Evolutionary conservation across 2,329 filamentous ascomycete species (phyloP).

Genomic region (Aspergillus udagawae): DNA sequence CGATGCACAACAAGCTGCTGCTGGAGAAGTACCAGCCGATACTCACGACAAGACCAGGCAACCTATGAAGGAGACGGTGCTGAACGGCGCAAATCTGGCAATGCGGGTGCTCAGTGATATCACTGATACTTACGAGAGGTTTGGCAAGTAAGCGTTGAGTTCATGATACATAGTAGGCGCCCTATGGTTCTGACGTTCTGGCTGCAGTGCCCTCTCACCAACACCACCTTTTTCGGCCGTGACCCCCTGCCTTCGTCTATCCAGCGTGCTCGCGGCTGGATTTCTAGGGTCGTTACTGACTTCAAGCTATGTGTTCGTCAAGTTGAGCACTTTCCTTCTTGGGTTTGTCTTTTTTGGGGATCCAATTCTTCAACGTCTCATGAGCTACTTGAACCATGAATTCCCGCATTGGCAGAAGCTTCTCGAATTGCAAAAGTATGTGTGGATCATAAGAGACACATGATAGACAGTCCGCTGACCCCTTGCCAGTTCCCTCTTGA

Average conservation of each 20-base stretch:
- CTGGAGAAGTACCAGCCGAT: conserved; percentile 48
- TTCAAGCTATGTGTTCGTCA: conserved; percentile 59
- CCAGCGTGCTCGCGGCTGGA: conserved; percentile 50
- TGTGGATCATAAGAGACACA: not conserved
- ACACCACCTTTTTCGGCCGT: conserved; percentile 58
- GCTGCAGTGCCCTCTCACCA: conserved; percentile 54
- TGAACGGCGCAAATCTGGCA: conserved; percentile 68
- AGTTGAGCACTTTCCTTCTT: conserved; percentile 61
- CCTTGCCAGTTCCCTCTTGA: conserved; percentile 59
- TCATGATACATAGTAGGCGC: not conserved
- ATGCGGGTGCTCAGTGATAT: conserved; percentile 64
- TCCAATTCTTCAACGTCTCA: conserved; percentile 60
- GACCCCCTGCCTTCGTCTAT: conserved; percentile 53
- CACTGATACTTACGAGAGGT: conserved; percentile 60
- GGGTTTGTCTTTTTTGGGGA: conserved; percentile 79
- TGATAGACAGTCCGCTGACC: conserved; percentile 11
- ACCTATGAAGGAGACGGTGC: conserved; percentile 71
- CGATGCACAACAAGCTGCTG: conserved; percentile 51
- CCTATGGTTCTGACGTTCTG: conserved; percentile 1
- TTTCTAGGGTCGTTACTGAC: conserved; percentile 52
- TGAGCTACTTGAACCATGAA: conserved; percentile 46
- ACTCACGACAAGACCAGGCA: conserved; percentile 73
- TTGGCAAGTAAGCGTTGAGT: conserved; percentile 50
- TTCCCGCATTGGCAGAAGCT: conserved; percentile 72
- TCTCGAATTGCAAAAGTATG: conserved; percentile 63